These are phyloP conservation scores for Crepidotus variabilis DNA, from an alignment of 768 basidiomycete genomes.

Conservation along the genomic window DNA sequence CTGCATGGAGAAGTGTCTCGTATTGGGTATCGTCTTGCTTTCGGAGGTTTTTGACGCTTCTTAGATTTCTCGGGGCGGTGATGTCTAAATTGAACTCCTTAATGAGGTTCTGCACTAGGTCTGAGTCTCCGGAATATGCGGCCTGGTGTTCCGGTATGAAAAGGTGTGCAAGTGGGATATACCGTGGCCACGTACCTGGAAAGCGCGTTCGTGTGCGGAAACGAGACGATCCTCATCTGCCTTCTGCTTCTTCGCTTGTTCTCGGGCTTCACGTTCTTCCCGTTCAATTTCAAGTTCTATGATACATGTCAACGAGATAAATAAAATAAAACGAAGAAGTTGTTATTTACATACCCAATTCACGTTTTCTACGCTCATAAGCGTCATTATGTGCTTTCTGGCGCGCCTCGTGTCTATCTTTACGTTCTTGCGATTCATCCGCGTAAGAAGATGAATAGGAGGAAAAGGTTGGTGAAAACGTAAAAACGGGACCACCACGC, in stretches of 20 bases:
- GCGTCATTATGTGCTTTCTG: conserved; percentile 26
- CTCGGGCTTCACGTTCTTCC: conserved; percentile 26
- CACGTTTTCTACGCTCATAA: conserved; percentile 27
- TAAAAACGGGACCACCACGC: conserved; percentile 10
- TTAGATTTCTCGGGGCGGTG: conserved; percentile 21
- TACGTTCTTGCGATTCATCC: conserved; percentile 14
- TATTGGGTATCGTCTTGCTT: conserved; percentile 20
- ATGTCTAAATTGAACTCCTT: conserved; percentile 29
- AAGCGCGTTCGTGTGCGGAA: conserved; percentile 14
- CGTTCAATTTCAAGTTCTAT: conserved; percentile 29
- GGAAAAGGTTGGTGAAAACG: conserved; percentile 16
- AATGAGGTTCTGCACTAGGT: conserved; percentile 21
- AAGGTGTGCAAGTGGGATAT: neutral
- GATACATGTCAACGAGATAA: neutral
- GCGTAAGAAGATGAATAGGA: conserved; percentile 17
- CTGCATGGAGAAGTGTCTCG: conserved; percentile 33
- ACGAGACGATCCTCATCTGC: conserved; percentile 20
- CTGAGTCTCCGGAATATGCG: conserved; percentile 22
- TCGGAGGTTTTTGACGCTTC: conserved; percentile 15
- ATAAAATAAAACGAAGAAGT: neutral
- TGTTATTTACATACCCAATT: conserved; percentile 24
- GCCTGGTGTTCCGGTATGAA: conserved; percentile 13
- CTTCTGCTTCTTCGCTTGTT: conserved; percentile 19
- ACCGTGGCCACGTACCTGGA: conserved; percentile 18
- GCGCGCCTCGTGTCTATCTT: conserved; percentile 12